A percentile compares a stretch with the other conserved stretches of the same genome.
Evolutionary conservation across 2,329 filamentous ascomycete species (phyloP).

Genomic region (Beauveria pseudobassiana): DNA sequence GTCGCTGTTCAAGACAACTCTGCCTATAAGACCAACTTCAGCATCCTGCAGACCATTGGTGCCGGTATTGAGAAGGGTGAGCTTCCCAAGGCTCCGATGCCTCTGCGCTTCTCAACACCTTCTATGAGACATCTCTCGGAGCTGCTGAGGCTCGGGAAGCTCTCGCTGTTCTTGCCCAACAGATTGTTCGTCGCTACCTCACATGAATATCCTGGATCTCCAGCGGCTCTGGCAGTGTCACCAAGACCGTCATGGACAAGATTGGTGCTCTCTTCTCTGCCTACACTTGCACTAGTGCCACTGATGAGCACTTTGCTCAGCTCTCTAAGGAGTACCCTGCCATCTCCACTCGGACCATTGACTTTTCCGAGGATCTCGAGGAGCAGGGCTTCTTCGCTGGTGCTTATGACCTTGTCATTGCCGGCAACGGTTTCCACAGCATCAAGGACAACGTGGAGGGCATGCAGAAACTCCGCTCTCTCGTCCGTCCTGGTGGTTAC

Average conservation of each 20-base stretch:
- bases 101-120: constrained; percentile 5
- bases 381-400: constrained; percentile 10
- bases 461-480: constrained; percentile 10
- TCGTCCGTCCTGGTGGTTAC: constrained; percentile 12
- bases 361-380: constrained; percentile 6
- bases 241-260: constrained; percentile 7
- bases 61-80: constrained; percentile 5
- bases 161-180: constrained; percentile 7
- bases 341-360: constrained; percentile 8
- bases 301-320: constrained; percentile 10
- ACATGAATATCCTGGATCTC: constrained; percentile 12
- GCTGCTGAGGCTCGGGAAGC: constrained; percentile 4
- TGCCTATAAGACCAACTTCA: constrained; percentile 3
- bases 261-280: constrained; percentile 7
- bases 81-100: not conserved
- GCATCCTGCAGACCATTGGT: constrained; percentile 8
- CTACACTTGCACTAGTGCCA: constrained; percentile 12
- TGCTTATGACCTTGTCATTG: constrained; percentile 12
- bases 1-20: not conserved
- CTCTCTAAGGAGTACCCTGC: not conserved
- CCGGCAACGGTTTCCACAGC: constrained; percentile 5
- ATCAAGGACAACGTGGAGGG: not conserved
- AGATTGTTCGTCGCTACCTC: constrained; percentile 12
- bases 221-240: constrained; percentile 9
- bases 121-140: constrained; percentile 7